Evolutionary conservation across 139 green algal genomes (phyloP), one percentile per base, ranked within the genome.

Genomic region (Coccomyxa sp.): DNA sequence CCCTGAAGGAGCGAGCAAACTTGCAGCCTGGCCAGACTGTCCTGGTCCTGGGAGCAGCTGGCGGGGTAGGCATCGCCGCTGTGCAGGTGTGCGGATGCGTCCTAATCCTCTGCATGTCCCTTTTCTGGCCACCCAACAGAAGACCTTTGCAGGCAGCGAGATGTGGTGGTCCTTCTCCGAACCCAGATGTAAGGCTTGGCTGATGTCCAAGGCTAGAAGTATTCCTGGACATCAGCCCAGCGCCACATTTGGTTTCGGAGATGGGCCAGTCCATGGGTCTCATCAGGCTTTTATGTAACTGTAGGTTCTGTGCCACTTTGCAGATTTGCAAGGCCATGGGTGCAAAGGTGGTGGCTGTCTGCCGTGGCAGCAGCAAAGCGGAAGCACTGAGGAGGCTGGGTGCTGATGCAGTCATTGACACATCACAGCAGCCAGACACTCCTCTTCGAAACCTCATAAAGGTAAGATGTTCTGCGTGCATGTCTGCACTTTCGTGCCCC

Each of bases 61-160:
- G 95, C 13, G 95, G 95, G 13, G 95, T 98, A 67, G 95, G 95
- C 14, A 82, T 95, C 67, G 95, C 95, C 25, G 94, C 95, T 23
- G 92, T 98, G 23, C 93, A 96, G 90, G 84, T 94, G 13, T 31
- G 59, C 13, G 58, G 16, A 17, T 32, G 57, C 38, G 38, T 7
- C 38, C 38, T 51, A 51, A 51, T 11, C 7, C 38, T 51, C 38
- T 51, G 38, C 38, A 51, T 51, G 38, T 51, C 38, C 38, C 38
- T 51, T 3, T 51, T 51, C 38, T 51, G 38, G 38, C 38, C 38
- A 7, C 38, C 38, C 38, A 51, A 51, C 3, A 51, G 38, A 51
- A 51, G 38, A 51, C 38, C 38, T 7, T 11, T 51, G 7, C 38
- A 51, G 7, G 38, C 38, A 51, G 38, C 38, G 7, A 51, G 38